These are phyloP conservation scores for Helianthus annuus DNA, from an alignment of 129 eudicot genomes.

Conservation along the genomic window DNA sequence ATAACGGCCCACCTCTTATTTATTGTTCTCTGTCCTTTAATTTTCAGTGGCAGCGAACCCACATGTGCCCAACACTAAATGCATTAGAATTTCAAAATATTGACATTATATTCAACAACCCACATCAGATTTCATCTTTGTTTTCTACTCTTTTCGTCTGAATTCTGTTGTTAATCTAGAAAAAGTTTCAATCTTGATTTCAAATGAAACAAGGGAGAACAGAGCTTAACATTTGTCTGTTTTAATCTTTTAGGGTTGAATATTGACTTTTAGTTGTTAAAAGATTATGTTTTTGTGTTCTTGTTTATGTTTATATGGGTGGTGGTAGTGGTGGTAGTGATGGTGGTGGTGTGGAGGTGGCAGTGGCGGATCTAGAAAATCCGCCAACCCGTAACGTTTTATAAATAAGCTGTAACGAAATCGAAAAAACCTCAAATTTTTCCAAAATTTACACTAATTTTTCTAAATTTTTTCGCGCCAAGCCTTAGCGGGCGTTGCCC, in stretches of 20 bases:
- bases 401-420: too few species aligned
- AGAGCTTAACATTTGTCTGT: constrained; percentile 21
- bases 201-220: constrained; percentile 26
- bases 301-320: constrained; percentile 10
- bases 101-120: too few species aligned
- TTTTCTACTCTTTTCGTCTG: constrained; percentile 13
- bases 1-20: constrained; percentile 16
- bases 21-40: constrained; percentile 33
- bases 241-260: background rate
- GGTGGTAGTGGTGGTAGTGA: too few species aligned
- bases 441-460: too few species aligned
- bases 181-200: constrained; percentile 25
- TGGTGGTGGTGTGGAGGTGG: too few species aligned
- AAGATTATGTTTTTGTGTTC: constrained; percentile 28
- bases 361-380: too few species aligned
- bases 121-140: constrained; percentile 24
- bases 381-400: too few species aligned
- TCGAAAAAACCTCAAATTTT: too few species aligned
- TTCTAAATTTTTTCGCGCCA: too few species aligned
- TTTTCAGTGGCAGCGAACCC: constrained; percentile 37
- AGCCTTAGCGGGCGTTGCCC: too few species aligned
- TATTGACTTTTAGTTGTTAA: constrained; percentile 24
- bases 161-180: constrained; percentile 21
- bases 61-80: constrained; percentile 35
- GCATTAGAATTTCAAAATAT: constrained; percentile 28